These are phyloP conservation scores for Clavispora asparagi DNA, from an alignment of 805 yeast species.

Conservation along the genomic window DNA sequence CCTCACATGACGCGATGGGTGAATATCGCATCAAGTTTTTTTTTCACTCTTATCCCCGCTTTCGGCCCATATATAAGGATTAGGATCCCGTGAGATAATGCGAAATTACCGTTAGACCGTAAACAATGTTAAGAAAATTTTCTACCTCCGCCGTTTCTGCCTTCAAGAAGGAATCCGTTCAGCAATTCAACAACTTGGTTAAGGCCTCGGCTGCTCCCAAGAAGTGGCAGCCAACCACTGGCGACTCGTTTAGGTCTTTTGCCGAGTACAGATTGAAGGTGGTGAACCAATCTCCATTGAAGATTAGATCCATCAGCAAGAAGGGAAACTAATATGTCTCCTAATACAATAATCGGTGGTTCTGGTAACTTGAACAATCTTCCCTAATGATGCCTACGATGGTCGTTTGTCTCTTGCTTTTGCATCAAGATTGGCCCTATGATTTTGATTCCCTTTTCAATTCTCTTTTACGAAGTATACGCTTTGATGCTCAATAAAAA, in stretches of 20 bases:
- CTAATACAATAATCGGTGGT: not conserved
- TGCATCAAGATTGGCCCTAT: not conserved
- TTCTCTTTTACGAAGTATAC: not conserved
- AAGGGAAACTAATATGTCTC: constrained; percentile 4
- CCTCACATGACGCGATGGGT: not conserved
- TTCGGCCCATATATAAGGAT: not conserved
- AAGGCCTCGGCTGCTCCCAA: constrained; percentile 16
- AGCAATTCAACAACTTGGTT: constrained; percentile 21
- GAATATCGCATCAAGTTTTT: not conserved
- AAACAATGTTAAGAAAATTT: constrained; percentile 18
- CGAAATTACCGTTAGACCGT: not conserved
- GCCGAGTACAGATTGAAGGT: constrained; percentile 42
- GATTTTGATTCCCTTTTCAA: not conserved
- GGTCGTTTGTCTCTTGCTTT: not conserved
- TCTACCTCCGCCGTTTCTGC: constrained; percentile 16
- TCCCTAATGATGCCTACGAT: not conserved
- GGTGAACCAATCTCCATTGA: constrained; percentile 38
- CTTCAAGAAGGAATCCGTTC: constrained; percentile 26
- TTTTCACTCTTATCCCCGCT: not conserved
- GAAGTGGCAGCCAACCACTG: constrained; percentile 36
- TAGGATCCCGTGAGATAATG: not conserved
- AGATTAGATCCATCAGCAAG: constrained; percentile 15
- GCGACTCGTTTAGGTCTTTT: constrained; percentile 37
- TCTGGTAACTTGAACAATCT: not conserved
- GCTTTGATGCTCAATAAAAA: not conserved